These are phyloP conservation scores for Candida khao-thaluensis DNA, from an alignment of 805 yeast species.

Conservation along the genomic window DNA sequence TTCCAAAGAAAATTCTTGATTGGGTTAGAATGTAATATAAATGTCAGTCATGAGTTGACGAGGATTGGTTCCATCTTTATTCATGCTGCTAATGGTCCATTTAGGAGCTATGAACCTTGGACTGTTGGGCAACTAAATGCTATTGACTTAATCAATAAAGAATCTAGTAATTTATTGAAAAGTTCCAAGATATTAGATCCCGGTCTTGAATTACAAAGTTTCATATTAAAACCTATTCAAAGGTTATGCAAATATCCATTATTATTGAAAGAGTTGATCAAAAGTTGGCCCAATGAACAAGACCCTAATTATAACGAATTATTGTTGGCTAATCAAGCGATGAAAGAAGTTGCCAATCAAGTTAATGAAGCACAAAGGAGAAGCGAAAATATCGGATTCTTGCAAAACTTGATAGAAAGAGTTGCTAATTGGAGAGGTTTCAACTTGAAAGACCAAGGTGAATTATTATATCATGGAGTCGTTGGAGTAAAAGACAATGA, in stretches of 20 bases:
- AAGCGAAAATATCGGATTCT: slow-evolving; percentile 76
- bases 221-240: slow-evolving; percentile 91
- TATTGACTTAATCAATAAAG: slow-evolving; percentile 70
- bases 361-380: slow-evolving; percentile 94
- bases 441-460: slow-evolving; percentile 76
- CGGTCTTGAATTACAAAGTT: slow-evolving; percentile 84
- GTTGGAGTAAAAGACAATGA: slow-evolving; percentile 69
- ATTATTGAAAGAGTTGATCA: slow-evolving; percentile 70
- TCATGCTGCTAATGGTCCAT: slow-evolving; percentile 76
- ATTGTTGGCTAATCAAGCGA: slow-evolving; percentile 63
- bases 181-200: slow-evolving; percentile 69
- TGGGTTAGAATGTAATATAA: slow-evolving; percentile 85
- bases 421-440: slow-evolving; percentile 94
- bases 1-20: slow-evolving; percentile 87
- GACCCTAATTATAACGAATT: slow-evolving; percentile 55
- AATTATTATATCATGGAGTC: slow-evolving; percentile 68
- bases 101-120: slow-evolving; percentile 91
- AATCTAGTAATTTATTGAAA: slow-evolving; percentile 53
- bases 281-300: slow-evolving; percentile 41
- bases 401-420: slow-evolving; percentile 66
- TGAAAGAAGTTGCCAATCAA: slow-evolving; percentile 79
- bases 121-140: slow-evolving; percentile 88
- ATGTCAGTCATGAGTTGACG: slow-evolving; percentile 71
- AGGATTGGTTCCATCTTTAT: slow-evolving; percentile 86
- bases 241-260: slow-evolving; percentile 94